phyloP scores from a whole-genome alignment of 106 monocot species.

The Iris macrosiphon region DNA sequence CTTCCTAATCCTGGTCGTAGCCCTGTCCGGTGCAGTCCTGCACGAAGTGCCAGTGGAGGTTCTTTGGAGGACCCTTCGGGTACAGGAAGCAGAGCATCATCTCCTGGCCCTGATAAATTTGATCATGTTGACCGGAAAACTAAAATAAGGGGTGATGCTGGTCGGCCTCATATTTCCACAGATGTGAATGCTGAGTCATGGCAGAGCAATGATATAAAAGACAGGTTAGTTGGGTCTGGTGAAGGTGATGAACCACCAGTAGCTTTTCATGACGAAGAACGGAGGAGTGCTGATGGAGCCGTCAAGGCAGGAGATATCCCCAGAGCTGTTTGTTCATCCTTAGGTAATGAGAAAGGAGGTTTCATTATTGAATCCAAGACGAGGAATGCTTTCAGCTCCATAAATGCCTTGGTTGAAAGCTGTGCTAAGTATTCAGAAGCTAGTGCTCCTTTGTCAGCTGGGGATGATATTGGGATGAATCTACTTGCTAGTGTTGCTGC shows the following conservation, averaged over 20 bases:
- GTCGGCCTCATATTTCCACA: conserved; percentile 18
- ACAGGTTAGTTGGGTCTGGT: conserved; percentile 23
- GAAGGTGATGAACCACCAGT: conserved; percentile 19
- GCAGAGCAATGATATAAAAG: conserved; percentile 34
- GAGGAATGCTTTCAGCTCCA: conserved; percentile 29
- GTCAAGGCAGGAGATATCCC: conserved; percentile 18
- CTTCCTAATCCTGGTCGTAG: conserved; percentile 53
- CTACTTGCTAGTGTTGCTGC: conserved; percentile 64
- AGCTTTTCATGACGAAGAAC: conserved; percentile 27
- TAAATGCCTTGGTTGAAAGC: conserved; percentile 50
- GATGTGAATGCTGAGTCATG: conserved; percentile 37
- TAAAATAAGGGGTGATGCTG: conserved; percentile 34
- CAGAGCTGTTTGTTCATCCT: conserved; percentile 17
- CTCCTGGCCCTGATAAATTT: conserved; percentile 38
- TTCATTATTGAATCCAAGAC: conserved; percentile 7
- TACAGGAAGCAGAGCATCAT: conserved; percentile 29
- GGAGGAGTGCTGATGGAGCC: conserved; percentile 19
- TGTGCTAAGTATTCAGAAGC: conserved; percentile 34
- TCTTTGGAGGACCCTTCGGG: conserved; percentile 45
- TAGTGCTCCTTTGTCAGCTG: conserved; percentile 24
- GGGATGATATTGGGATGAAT: conserved; percentile 60
- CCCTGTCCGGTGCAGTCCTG: too few species aligned
- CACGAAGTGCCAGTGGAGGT: conserved; percentile 20
- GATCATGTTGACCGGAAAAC: conserved; percentile 22
- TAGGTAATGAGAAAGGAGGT: conserved; percentile 25